Conservation (phyloP, 2,329 filamentous ascomycete genomes). For the Colletotrichum tamarilloi region DNA sequence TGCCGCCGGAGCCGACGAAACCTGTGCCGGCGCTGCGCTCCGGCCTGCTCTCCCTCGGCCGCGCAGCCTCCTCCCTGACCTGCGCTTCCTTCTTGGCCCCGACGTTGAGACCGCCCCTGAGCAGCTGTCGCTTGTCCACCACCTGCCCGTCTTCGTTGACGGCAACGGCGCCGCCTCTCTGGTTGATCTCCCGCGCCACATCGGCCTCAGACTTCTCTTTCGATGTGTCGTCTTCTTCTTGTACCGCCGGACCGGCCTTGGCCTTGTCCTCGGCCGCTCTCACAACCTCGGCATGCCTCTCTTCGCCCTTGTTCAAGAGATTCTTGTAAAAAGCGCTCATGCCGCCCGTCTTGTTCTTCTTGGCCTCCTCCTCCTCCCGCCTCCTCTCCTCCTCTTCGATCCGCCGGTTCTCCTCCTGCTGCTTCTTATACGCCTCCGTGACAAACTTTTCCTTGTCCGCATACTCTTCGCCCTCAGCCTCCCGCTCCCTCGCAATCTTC, state of each 20-base stretch:
- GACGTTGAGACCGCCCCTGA: constrained; percentile 81
- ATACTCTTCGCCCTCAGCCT: constrained; percentile 83
- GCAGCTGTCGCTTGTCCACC: constrained; percentile 84
- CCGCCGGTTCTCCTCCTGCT: constrained; percentile 79
- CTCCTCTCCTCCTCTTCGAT: constrained; percentile 78
- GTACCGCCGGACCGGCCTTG: constrained; percentile 50
- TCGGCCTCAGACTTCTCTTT: constrained; percentile 70
- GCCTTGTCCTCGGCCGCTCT: constrained; percentile 71
- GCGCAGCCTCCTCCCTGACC: constrained; percentile 38
- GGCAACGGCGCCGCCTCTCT: constrained; percentile 69
- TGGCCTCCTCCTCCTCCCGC: constrained; percentile 72
- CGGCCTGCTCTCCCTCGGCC: constrained; percentile 34
- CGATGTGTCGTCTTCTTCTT: constrained; percentile 48
- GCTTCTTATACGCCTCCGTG: constrained; percentile 83
- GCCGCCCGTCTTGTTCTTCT: constrained; percentile 73
- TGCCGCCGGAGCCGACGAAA: constrained; percentile 60
- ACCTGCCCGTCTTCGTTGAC: constrained; percentile 87
- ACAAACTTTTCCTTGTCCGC: constrained; percentile 89
- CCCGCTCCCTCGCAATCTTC: constrained; percentile 80
- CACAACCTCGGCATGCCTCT: constrained; percentile 75
- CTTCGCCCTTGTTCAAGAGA: constrained; percentile 77
- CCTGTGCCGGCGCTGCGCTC: constrained; percentile 40
- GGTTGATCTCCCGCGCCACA: constrained; percentile 74
- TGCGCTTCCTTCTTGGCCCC: constrained; percentile 69
- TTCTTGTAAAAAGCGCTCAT: constrained; percentile 85